A percentile compares a stretch with the other conserved stretches of the same genome.
Evolutionary conservation across 805 yeast genomes (phyloP).

Genomic region (Metschnikowia lochheadii): DNA sequence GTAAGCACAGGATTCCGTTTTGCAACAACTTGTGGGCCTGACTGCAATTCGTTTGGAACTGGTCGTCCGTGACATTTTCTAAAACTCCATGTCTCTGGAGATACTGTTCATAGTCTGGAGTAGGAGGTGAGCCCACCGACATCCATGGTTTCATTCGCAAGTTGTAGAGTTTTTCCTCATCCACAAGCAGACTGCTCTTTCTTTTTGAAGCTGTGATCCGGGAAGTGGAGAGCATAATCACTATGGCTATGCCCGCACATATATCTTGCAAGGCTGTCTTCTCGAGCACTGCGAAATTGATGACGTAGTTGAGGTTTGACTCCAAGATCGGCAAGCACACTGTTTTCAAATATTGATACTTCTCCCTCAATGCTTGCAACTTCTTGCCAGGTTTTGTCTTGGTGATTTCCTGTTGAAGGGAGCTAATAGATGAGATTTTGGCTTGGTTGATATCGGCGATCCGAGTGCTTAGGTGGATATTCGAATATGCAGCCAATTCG

Average conservation of each 20-base stretch:
- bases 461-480: conserved; percentile 44
- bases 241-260: conserved; percentile 9
- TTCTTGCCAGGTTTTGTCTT: conserved; percentile 41
- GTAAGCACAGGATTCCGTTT: conserved; percentile 4
- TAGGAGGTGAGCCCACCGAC: conserved; percentile 71
- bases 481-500: conserved; percentile 39
- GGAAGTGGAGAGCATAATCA: conserved; percentile 2
- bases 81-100: background rate
- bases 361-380: conserved; percentile 35
- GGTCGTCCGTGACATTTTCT: background rate
- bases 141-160: conserved; percentile 77
- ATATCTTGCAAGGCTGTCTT: conserved; percentile 22
- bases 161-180: conserved; percentile 22
- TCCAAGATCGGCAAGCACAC: conserved; percentile 34
- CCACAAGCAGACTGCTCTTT: background rate
- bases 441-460: conserved; percentile 28
- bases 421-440: conserved; percentile 6
- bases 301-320: conserved; percentile 21
- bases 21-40: background rate
- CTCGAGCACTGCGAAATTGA: conserved; percentile 20
- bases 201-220: background rate
- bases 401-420: conserved; percentile 25
- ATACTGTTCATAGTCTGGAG: conserved; percentile 48
- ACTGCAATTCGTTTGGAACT: background rate
- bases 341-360: conserved; percentile 28